These are phyloP conservation scores for Coprinopsis strossmayeri DNA, from an alignment of 768 basidiomycete species.

Conservation along the genomic window DNA sequence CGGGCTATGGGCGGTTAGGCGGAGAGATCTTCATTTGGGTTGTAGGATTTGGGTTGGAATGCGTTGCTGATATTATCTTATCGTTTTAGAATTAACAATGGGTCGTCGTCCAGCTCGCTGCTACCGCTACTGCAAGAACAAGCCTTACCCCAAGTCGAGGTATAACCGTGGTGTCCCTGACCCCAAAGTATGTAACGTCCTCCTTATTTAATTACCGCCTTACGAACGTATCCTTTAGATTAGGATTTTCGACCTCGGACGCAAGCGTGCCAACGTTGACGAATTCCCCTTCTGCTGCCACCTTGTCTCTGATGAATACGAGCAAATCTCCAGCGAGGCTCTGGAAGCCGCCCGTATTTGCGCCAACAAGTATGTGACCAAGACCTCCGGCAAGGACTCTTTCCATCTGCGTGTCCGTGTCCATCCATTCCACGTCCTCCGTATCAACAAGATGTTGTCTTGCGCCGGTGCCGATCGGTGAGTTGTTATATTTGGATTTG, in stretches of 20 bases:
- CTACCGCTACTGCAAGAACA: conserved; percentile 99
- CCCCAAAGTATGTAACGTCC: conserved; percentile 58
- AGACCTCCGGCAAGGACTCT: conserved; percentile 96
- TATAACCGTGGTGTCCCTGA: conserved; percentile 99
- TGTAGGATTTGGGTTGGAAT: not conserved
- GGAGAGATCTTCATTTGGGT: not conserved
- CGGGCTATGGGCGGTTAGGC: not conserved
- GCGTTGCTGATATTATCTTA: not conserved
- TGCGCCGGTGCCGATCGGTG: conserved; percentile 98
- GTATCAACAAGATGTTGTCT: conserved; percentile 99
- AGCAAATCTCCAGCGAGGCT: conserved; percentile 92
- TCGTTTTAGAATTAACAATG: conserved; percentile 45
- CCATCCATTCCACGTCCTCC: conserved; percentile 97
- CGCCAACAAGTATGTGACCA: conserved; percentile 99
- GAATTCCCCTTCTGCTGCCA: conserved; percentile 98
- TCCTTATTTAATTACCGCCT: not conserved
- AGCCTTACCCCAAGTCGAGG: conserved; percentile 92
- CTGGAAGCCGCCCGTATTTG: conserved; percentile 98
- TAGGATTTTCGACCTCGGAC: conserved; percentile 92
- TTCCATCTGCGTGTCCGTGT: conserved; percentile 98
- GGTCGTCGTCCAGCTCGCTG: conserved; percentile 97
- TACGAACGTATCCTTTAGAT: conserved; percentile 47
- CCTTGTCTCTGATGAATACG: conserved; percentile 96
- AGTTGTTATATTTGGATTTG: conserved; percentile 16
- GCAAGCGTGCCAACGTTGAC: conserved; percentile 94